Evolutionary conservation across 768 basidiomycete species (phyloP).

Genomic region (Tulasnella sp.): DNA sequence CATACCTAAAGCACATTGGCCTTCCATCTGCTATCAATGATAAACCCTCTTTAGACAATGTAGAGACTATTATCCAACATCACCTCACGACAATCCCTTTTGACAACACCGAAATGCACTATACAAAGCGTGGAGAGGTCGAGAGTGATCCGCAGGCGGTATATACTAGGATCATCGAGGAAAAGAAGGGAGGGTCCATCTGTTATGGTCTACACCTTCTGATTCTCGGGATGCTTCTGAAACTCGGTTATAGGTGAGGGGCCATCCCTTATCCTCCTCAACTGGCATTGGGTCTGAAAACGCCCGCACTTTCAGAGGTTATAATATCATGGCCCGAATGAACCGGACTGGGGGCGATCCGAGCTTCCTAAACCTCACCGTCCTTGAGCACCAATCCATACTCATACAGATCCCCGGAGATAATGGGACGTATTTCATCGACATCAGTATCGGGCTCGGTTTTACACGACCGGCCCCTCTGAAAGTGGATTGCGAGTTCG

Average conservation of each 20-base stretch:
- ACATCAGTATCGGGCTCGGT: background rate
- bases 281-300: background rate
- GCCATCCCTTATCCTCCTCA: no score
- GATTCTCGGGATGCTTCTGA: slow-evolving; percentile 10
- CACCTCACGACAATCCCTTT: slow-evolving; percentile 9
- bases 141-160: background rate
- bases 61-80: background rate
- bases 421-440: background rate
- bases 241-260: slow-evolving; percentile 7
- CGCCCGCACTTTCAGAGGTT: background rate
- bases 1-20: background rate
- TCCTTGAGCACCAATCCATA: no score
- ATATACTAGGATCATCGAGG: background rate
- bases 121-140: background rate
- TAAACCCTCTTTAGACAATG: slow-evolving; percentile 1
- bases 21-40: background rate
- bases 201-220: slow-evolving; percentile 3
- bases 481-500: background rate
- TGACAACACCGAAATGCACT: slow-evolving; percentile 14
- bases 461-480: background rate
- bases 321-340: background rate
- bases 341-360: no score
- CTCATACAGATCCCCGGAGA: no score
- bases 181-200: background rate
- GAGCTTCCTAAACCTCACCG: background rate